phyloP scores from a whole-genome alignment of 2,329 filamentous ascomycete species.

The Verruconis gallopava region DNA sequence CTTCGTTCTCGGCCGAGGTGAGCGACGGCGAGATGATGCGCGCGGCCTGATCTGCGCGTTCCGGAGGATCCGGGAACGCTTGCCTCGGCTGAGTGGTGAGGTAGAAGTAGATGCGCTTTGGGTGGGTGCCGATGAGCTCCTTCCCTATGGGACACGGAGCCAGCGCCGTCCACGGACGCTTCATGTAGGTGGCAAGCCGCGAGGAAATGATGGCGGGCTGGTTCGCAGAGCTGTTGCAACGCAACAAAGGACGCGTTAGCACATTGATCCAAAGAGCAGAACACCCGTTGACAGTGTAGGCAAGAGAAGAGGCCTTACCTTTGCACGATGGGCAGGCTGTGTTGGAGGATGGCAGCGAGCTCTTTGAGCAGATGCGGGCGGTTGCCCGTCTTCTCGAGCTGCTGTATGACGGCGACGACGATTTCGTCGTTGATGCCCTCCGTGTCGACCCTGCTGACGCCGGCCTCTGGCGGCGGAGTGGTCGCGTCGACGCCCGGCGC shows the following conservation, averaged over 20 bases:
- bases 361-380: constrained; percentile 87
- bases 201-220: constrained; percentile 92
- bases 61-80: constrained; percentile 58
- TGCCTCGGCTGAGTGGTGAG: constrained; percentile 79
- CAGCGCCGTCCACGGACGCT: constrained; percentile 65
- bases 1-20: constrained; percentile 64
- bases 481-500: constrained; percentile 35
- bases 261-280: constrained; percentile 10
- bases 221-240: constrained; percentile 68
- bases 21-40: constrained; percentile 73
- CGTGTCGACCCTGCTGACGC: constrained; percentile 52
- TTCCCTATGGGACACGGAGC: constrained; percentile 82
- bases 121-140: constrained; percentile 82
- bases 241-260: too few relatives aligned
- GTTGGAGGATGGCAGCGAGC: constrained; percentile 65
- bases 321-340: constrained; percentile 69
- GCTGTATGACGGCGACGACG: constrained; percentile 77
- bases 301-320: too few relatives aligned
- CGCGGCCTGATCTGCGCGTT: constrained; percentile 33
- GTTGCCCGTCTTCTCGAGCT: constrained; percentile 81
- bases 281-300: constrained; percentile 29
- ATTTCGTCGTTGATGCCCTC: constrained; percentile 89
- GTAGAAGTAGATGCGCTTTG: constrained; percentile 92
- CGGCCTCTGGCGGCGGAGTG: constrained; percentile 49
- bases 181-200: constrained; percentile 76